Evolutionary conservation across 2,329 filamentous ascomycete genomes (phyloP), one percentile per base, ranked within the genome.

Genomic region (Xenoacremonium recifei): DNA sequence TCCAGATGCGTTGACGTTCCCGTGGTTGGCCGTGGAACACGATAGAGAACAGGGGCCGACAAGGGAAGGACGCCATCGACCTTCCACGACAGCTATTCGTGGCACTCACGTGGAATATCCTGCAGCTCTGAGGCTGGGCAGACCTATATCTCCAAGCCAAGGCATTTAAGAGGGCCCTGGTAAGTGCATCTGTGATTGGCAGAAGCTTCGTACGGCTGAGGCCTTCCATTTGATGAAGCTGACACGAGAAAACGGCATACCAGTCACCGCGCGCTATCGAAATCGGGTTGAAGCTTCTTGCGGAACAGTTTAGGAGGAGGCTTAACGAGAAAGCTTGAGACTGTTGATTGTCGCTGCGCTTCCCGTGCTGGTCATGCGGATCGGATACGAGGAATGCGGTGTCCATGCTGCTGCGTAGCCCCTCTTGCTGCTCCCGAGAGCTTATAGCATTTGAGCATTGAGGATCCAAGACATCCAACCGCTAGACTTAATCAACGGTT

Each of bases 41-140:
- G 37, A 40, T 27, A 51, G 48, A 37, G 38, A 36, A n/a, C 40
- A 49, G 40, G 40, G 44, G 34, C 31, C 20, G 30, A 15, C 41
- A 49, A 48, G 42, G 39, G 39, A 44, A 21, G 39, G 42, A 56
- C 53, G 49, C 53, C 53, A 56, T 56, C 51, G 40, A 43, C 44
- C 47, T 51, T 44, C 25, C 53, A 54, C 53, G 16, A 39, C 53
- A 53, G 45, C 32, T 38, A 23, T 36, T 35, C 36, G 53, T 48
- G 45, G 40, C 31, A 43, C 42, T 50, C 52, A 47, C 49, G 49
- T 54, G 53, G 53, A 32, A 49, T 16, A 11, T n/a, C 35, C 38
- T 40, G 39, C 30, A 31, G 31, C 27, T 23, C 15, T 25, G 40
- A 51, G 46, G 47, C 47, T 51, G 36, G 37, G 23, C n/a, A n/a